Conservation (phyloP, 2,329 filamentous ascomycete species). For the Annulohypoxylon truncatum region DNA sequence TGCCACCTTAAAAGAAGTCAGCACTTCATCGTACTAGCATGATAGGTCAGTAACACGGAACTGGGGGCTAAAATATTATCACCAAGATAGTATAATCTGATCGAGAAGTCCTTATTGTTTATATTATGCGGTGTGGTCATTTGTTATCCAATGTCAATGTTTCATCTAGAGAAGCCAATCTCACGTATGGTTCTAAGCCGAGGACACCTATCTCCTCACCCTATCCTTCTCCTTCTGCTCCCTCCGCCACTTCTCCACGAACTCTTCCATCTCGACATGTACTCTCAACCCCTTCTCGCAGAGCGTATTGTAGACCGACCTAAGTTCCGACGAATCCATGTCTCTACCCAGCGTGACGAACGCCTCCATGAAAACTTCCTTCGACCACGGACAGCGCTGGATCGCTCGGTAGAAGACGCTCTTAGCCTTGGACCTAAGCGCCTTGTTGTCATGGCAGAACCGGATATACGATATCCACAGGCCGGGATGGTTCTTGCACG, state of each 20-base stretch:
- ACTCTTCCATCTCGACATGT: conserved; percentile 64
- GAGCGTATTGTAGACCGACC: conserved; percentile 61
- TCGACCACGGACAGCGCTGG: conserved; percentile 56
- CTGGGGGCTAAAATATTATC: too few species aligned
- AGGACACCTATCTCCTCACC: conserved; percentile 1
- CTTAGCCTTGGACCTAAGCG: conserved; percentile 45
- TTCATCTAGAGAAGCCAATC: neutral
- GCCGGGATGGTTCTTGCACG: conserved; percentile 54
- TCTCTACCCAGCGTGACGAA: conserved; percentile 59
- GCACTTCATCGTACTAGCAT: too few species aligned
- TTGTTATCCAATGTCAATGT: neutral
- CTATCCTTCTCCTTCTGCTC: conserved; percentile 36
- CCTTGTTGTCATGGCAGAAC: conserved; percentile 54
- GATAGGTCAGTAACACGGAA: too few species aligned
- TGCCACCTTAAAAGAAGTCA: too few species aligned
- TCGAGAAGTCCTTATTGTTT: too few species aligned
- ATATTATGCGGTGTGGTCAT: neutral
- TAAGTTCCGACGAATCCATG: conserved; percentile 62
- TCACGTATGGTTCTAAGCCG: too few species aligned
- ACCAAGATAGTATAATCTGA: too few species aligned
- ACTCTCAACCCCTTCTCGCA: conserved; percentile 62
- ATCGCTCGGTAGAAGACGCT: conserved; percentile 51
- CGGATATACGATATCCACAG: conserved; percentile 65
- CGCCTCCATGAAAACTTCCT: conserved; percentile 64
- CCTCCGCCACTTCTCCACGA: conserved; percentile 52